These are phyloP conservation scores for Leavenworthia alabamica DNA, from an alignment of 345 rosid genomes.

Conservation along the genomic window DNA sequence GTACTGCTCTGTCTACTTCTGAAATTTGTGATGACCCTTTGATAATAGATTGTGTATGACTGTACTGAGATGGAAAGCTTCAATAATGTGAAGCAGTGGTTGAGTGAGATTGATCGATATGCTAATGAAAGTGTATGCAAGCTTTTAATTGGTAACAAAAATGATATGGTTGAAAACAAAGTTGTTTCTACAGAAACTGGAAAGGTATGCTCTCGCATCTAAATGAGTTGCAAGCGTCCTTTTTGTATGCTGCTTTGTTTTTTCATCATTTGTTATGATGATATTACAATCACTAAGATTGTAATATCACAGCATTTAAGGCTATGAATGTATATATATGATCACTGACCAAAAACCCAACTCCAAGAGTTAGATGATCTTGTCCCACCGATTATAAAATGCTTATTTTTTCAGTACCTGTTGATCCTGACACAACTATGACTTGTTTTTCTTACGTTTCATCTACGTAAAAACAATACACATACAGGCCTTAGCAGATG, in stretches of 20 bases:
- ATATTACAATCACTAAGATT: too few relatives aligned
- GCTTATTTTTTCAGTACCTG: neutral
- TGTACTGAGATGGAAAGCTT: constrained; percentile 90
- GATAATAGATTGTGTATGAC: constrained; percentile 74
- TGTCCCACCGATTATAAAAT: neutral
- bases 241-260: too few relatives aligned
- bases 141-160: constrained; percentile 75
- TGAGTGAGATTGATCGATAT: constrained; percentile 75
- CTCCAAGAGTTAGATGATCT: neutral
- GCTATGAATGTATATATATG: too few relatives aligned
- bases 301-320: too few relatives aligned
- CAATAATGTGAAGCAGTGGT: constrained; percentile 88
- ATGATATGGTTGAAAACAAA: constrained; percentile 71
- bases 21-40: too few relatives aligned
- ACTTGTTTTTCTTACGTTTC: too few relatives aligned
- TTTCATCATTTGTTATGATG: too few relatives aligned
- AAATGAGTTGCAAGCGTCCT: too few relatives aligned
- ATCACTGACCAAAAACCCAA: neutral
- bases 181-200: constrained; percentile 80
- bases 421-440: neutral
- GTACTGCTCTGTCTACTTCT: too few relatives aligned
- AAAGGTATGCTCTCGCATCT: too few relatives aligned
- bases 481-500: constrained; percentile 75
- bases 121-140: constrained; percentile 92
- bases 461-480: too few relatives aligned